Conservation (phyloP, 805 yeast species). For the Citeromyces nyonsensis region DNA sequence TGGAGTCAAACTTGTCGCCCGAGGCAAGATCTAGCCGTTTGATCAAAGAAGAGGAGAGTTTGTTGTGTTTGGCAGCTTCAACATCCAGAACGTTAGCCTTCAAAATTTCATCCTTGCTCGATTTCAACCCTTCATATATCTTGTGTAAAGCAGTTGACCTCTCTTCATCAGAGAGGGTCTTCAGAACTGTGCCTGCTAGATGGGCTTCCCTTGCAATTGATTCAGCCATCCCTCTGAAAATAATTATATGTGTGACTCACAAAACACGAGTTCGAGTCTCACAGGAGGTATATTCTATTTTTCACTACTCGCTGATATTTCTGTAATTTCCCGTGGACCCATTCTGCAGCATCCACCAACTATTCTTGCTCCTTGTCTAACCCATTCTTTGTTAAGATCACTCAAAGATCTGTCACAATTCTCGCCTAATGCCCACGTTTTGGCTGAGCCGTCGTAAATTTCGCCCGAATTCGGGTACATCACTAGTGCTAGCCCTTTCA, state of each 20-base stretch:
- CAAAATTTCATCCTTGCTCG: conserved; percentile 44
- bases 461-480: conserved; percentile 74
- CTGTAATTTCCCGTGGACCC: conserved; percentile 28
- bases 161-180: conserved; percentile 58
- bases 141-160: conserved; percentile 59
- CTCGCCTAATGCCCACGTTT: conserved; percentile 19
- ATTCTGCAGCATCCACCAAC: conserved; percentile 74
- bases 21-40: conserved; percentile 74
- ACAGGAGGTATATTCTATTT: not conserved
- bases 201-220: conserved; percentile 71
- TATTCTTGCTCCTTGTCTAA: conserved; percentile 23
- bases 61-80: conserved; percentile 44
- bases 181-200: conserved; percentile 68
- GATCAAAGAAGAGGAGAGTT: conserved; percentile 54
- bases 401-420: conserved; percentile 6
- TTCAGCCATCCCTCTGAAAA: conserved; percentile 38
- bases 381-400: conserved; percentile 19
- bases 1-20: conserved; percentile 77
- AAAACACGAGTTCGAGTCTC: not conserved
- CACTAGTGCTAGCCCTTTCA: conserved; percentile 21
- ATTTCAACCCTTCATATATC: conserved; percentile 55
- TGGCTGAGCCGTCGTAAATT: conserved; percentile 30
- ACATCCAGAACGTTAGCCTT: conserved; percentile 66
- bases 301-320: conserved; percentile 5
- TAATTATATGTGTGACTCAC: not conserved